Evolutionary conservation across 148 eudicot genomes (phyloP).

Genomic region (Drosera capensis): DNA sequence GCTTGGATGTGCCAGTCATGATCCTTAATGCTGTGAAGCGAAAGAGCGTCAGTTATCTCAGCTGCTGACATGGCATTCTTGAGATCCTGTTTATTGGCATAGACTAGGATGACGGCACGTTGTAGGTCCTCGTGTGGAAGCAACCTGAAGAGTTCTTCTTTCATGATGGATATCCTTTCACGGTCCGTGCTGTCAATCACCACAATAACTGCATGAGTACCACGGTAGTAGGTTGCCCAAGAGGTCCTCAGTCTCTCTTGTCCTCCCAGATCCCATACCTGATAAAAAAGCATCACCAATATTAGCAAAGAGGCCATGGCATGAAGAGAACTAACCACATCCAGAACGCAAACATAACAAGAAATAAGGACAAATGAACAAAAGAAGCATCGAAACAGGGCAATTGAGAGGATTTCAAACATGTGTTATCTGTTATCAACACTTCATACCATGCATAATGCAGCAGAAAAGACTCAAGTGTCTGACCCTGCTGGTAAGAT

Average conservation of each 20-base stretch:
- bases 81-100: constrained; percentile 81
- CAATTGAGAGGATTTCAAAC: too few relatives aligned
- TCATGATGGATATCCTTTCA: constrained; percentile 70
- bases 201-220: constrained; percentile 83
- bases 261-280: constrained; percentile 99
- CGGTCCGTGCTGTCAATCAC: constrained; percentile 94
- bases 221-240: constrained; percentile 96
- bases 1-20: constrained; percentile 98
- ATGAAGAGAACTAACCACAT: too few relatives aligned
- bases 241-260: constrained; percentile 92
- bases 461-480: too few relatives aligned
- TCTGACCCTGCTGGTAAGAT: too few relatives aligned
- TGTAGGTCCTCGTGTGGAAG: constrained; percentile 85
- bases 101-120: constrained; percentile 58
- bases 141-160: constrained; percentile 74
- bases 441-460: too few relatives aligned
- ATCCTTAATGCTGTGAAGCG: constrained; percentile 85
- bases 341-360: too few relatives aligned
- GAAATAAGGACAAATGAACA: too few relatives aligned
- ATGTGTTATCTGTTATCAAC: too few relatives aligned
- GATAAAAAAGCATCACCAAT: too few relatives aligned
- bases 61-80: constrained; percentile 94
- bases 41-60: constrained; percentile 86
- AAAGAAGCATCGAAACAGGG: too few relatives aligned
- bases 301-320: too few relatives aligned